Percentiles rank a stretch among this genome's conserved stretches.
These are phyloP conservation scores for Tricholoma furcatifolium DNA, from an alignment of 768 basidiomycete species.

Conservation along the genomic window DNA sequence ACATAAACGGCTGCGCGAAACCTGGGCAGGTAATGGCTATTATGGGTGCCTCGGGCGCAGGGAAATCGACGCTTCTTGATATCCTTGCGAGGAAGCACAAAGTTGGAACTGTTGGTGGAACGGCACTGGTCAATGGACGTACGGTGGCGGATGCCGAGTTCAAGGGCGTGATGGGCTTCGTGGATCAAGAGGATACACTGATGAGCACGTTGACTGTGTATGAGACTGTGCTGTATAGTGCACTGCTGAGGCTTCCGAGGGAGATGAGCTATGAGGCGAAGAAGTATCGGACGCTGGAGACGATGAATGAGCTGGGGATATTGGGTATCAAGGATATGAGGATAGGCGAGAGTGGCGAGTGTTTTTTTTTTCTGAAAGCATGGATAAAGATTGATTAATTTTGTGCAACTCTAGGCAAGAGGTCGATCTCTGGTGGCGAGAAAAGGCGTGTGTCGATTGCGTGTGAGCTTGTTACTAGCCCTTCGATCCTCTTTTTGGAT, in stretches of 20 bases:
- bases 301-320: slow-evolving; percentile 94
- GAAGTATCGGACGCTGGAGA: slow-evolving; percentile 90
- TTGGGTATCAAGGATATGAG: slow-evolving; percentile 84
- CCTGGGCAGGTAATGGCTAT: slow-evolving; percentile 93
- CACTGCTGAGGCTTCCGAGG: slow-evolving; percentile 82
- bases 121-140: slow-evolving; percentile 83
- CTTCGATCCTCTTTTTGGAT: slow-evolving; percentile 93
- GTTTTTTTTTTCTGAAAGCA: neutral
- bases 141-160: slow-evolving; percentile 72
- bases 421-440: slow-evolving; percentile 97
- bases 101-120: slow-evolving; percentile 71
- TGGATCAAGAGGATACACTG: slow-evolving; percentile 97
- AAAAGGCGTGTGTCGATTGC: slow-evolving; percentile 97
- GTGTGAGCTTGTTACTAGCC: slow-evolving; percentile 96
- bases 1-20: slow-evolving; percentile 78
- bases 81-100: slow-evolving; percentile 92
- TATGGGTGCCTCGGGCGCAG: slow-evolving; percentile 96
- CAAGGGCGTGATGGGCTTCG: slow-evolving; percentile 87
- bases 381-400: neutral
- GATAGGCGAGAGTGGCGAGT: slow-evolving; percentile 83
- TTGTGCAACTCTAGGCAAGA: slow-evolving; percentile 49
- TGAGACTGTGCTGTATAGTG: slow-evolving; percentile 95
- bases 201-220: slow-evolving; percentile 98
- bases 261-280: slow-evolving; percentile 98
- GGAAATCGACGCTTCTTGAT: slow-evolving; percentile 95